phyloP scores from a whole-genome alignment of 2,329 filamentous ascomycete species.

The Nectriaceae sp. region DNA sequence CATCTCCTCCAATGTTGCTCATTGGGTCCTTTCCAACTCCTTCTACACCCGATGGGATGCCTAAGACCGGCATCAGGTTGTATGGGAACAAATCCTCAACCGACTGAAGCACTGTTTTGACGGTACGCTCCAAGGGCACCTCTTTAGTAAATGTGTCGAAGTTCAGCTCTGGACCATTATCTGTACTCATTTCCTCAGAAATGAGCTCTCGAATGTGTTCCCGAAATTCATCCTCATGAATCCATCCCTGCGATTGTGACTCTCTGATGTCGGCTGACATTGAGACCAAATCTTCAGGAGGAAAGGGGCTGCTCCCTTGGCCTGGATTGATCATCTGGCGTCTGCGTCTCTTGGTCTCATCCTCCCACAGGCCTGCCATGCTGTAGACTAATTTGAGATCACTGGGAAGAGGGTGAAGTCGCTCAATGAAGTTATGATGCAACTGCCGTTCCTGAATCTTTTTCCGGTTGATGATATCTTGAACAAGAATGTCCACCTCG shows the following conservation, averaged over 20 bases:
- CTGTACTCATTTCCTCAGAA: conserved; percentile 58
- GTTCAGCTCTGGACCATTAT: conserved; percentile 41
- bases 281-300: conserved; percentile 77
- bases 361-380: conserved; percentile 90
- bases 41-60: conserved; percentile 33
- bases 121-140: conserved; percentile 51
- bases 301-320: conserved; percentile 74
- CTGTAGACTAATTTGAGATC: conserved; percentile 87
- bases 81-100: conserved; percentile 84
- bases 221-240: conserved; percentile 85
- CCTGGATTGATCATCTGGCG: conserved; percentile 65
- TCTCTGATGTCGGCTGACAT: conserved; percentile 85
- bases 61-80: conserved; percentile 56
- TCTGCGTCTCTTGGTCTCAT: conserved; percentile 81
- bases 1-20: conserved; percentile 64
- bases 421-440: conserved; percentile 86
- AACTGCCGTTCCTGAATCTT: conserved; percentile 75
- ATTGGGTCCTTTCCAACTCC: conserved; percentile 32
- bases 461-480: conserved; percentile 82
- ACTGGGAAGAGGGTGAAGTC: conserved; percentile 59
- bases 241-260: conserved; percentile 77
- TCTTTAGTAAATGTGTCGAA: conserved; percentile 69
- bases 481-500: conserved; percentile 86
- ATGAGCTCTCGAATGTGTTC: conserved; percentile 66
- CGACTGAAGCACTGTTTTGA: conserved; percentile 81